Evolutionary conservation across 2,329 filamentous ascomycete genomes (phyloP).

Genomic region (Colletotrichum orchidophilum): DNA sequence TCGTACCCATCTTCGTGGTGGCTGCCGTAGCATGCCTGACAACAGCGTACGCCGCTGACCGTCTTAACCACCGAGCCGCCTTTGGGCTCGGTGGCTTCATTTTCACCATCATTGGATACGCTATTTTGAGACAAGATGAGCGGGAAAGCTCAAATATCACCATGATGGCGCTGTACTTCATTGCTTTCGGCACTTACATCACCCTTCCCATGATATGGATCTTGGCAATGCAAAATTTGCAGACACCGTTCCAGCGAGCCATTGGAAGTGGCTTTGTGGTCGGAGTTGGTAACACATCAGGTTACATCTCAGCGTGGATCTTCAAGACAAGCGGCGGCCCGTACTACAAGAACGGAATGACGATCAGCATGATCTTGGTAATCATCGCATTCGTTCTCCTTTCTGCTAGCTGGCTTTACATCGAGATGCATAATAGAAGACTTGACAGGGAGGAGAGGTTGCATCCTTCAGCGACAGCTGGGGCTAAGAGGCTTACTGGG

Average conservation of each 20-base stretch:
- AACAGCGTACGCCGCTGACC: constrained; percentile 27
- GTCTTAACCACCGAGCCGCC: constrained; percentile 32
- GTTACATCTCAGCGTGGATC: constrained; percentile 36
- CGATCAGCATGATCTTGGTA: constrained; percentile 21
- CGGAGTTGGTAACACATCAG: constrained; percentile 47
- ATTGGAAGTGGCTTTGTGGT: constrained; percentile 47
- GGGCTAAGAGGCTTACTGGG: no score
- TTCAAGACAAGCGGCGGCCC: constrained; percentile 35
- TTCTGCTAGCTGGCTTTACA: constrained; percentile 25
- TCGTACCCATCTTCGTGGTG: constrained; percentile 35
- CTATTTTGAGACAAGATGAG: constrained; percentile 2
- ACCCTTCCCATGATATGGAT: constrained; percentile 35
- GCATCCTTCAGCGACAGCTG: not conserved
- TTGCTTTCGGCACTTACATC: constrained; percentile 32
- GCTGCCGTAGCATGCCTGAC: constrained; percentile 28
- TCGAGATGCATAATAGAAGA: constrained; percentile 13
- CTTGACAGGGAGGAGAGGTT: not conserved
- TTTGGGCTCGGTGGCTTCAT: constrained; percentile 32
- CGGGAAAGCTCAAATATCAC: constrained; percentile 12
- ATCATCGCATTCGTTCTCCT: constrained; percentile 18
- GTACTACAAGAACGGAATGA: constrained; percentile 33
- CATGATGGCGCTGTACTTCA: constrained; percentile 35
- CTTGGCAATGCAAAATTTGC: constrained; percentile 31
- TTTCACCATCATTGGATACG: constrained; percentile 31
- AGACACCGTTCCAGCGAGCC: constrained; percentile 35